Evolutionary conservation across 306 rosid species (phyloP), one percentile per base, ranked within the genome.

Genomic region (Vachellia collinsii): DNA sequence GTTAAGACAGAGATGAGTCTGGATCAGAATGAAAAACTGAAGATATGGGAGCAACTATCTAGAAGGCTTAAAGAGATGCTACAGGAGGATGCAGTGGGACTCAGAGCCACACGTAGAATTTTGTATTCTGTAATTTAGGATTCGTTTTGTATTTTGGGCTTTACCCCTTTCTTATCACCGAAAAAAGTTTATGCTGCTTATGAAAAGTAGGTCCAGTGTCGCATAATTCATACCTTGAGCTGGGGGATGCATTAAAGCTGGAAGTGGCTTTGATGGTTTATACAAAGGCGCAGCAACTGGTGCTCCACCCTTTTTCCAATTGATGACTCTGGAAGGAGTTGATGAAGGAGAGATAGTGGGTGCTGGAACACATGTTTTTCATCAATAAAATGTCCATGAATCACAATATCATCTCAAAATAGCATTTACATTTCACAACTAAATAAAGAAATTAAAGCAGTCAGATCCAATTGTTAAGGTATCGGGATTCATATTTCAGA

Each of bases 291-390:
- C 84, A 81, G 84, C 81, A 70, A 64, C 80, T 12, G 92, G 92
- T 39, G 70, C 34, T 82, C 81, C 72, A 76, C 68, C 70, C n/a
- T 71, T 87, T 70, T 75, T 76, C 87, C 85, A 44, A 25, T 70
- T 53, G 70, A 76, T 78, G 64, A 76, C 82, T 75, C 88, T 42
- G 19, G 93, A 81, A 87, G 91, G 89, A 74, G 93, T 81, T 71
- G 88, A 62, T 22, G 77, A 80, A 48, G 92, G 93, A 85, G 97
- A 81, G 80, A 88, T 85, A 75, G 65, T 83, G 73, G 90, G 91
- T 62, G 79, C 98, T 92, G 91, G 84, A 87, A 42, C 83, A 85
- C 71, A 76, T 70, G 64, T 74, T 70, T 65, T 44, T 53, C 39
- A 43, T 53, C 71, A 72, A 71, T 23, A 70, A 81, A 82, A 46